Base-by-base conservation (phyloP, 2,329 filamentous ascomycete genomes). In the Colletotrichum theobromicola region DNA sequence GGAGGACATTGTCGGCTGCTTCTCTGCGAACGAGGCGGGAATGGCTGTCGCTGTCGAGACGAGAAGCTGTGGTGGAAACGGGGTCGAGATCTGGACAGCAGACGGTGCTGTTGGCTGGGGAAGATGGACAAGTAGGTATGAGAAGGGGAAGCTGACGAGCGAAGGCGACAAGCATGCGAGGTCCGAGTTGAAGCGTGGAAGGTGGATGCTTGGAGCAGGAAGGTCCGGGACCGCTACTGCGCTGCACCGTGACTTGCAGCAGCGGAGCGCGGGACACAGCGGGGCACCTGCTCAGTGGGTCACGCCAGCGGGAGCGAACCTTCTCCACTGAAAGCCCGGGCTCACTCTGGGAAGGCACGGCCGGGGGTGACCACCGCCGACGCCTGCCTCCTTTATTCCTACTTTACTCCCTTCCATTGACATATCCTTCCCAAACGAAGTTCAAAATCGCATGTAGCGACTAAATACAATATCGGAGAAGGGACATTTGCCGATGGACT, bases 1-100 rank as follows among this genome's bases (percentile, higher is more conserved):
- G 13, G 72, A 64, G 3, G 72, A 50, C 72, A 75, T 75, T 7
- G 55, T 63, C 7, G 55, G 34, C 15, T 32, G 26, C 21, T 32
- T 24, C 21, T 4, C 8, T 21, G 2, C 9, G 3, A 10, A 30
- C 0, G 8, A 1, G 5, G 13, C 10, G 9, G 13, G 21, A 12
- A 16, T 57, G 21, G 53, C 53, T 5, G 26, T 58, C 7, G 57
- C 30, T 34, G 30, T 35, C 42, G 42, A 32, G 57, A 32, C 30
- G 7, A 5, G 32, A n/a, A 16, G 30, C 12, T 5, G 2, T 60
- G 3, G 16, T 10, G 30, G 18, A 4, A 21, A 32, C 21, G 24
- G n/a, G n/a, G 18, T 32, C 57, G 28, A 32, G 21, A 21, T 21
- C 42, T 21, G n/a, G n/a, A n/a, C 42, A 21, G 42, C 42, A 21